Conservation (phyloP, 345 rosid species). For the Populus pruinosa region DNA sequence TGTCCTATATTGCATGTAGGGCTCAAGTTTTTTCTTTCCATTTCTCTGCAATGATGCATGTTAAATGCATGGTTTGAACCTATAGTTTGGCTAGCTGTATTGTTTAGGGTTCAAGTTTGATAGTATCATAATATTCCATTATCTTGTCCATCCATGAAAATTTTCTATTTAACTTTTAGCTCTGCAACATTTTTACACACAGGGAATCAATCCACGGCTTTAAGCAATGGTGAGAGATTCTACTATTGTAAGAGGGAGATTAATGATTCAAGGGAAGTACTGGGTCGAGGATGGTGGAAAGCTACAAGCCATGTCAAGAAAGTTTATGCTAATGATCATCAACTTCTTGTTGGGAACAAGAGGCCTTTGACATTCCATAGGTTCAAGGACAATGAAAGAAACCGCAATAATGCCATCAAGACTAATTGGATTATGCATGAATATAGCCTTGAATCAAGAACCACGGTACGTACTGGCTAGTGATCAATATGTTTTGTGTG, state of each 20-base stretch:
- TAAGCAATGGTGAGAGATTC: conserved; percentile 17
- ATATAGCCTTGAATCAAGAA: conserved; percentile 16
- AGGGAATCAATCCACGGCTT: conserved; percentile 7
- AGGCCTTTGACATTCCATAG: conserved; percentile 35
- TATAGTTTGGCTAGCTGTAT: too few species aligned
- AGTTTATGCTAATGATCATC: conserved; percentile 3
- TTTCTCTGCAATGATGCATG: neutral
- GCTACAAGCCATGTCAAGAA: conserved; percentile 46
- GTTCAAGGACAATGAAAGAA: conserved; percentile 16
- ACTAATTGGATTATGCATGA: conserved; percentile 38
- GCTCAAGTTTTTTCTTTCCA: neutral
- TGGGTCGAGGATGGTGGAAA: conserved; percentile 48
- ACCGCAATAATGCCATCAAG: conserved; percentile 27
- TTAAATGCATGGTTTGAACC: neutral
- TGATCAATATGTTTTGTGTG: neutral
- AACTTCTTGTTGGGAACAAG: conserved; percentile 20
- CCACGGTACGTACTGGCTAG: conserved; percentile 5
- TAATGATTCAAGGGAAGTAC: conserved; percentile 37
- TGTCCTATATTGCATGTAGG: neutral
- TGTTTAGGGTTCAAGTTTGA: too few species aligned
- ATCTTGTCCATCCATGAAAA: too few species aligned
- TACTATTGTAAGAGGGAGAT: conserved; percentile 17
- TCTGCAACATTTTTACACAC: neutral
- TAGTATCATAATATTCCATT: too few species aligned
- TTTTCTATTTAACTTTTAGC: neutral